Evolutionary conservation across 2,329 filamentous ascomycete species (phyloP).

Genomic region (Fusarium transvaalense): DNA sequence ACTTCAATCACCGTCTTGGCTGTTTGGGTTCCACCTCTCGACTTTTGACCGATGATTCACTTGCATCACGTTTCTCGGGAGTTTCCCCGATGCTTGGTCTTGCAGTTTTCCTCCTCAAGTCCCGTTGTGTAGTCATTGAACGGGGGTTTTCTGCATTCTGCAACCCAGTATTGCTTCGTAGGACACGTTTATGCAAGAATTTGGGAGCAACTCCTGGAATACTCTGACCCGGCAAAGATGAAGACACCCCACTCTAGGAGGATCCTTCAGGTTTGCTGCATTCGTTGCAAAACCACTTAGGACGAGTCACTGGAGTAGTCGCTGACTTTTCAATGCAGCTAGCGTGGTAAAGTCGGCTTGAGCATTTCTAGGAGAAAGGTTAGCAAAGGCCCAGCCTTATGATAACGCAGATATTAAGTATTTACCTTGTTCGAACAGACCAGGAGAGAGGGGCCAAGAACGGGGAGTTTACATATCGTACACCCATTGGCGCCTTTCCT

Average conservation of each 20-base stretch:
- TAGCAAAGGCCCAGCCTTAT: conserved; percentile 24
- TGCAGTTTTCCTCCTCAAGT: conserved; percentile 12
- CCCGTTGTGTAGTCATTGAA: conserved; percentile 9
- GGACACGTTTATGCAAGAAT: background rate
- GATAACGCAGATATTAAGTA: conserved; percentile 28
- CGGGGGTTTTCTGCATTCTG: conserved; percentile 15
- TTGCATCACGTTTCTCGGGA: background rate
- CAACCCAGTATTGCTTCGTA: background rate
- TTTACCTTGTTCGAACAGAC: conserved; percentile 65
- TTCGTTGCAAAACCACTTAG: conserved; percentile 60
- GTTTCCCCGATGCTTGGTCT: background rate
- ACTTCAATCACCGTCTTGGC: conserved; percentile 2
- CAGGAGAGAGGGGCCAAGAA: conserved; percentile 61
- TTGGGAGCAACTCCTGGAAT: background rate
- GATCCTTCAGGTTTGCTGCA: conserved; percentile 50
- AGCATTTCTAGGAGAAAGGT: conserved; percentile 56
- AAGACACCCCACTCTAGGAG: conserved; percentile 47
- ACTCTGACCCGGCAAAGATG: conserved; percentile 24
- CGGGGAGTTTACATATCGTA: conserved; percentile 61
- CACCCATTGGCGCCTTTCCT: conserved; percentile 62
- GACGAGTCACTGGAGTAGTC: conserved; percentile 52
- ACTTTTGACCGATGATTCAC: conserved; percentile 9
- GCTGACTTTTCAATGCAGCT: conserved; percentile 58
- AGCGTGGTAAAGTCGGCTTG: conserved; percentile 62
- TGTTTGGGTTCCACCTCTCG: conserved; percentile 14